Evolutionary conservation across 1,139 yeast species (phyloP).

Genomic region (Lodderomyces beijingensis): DNA sequence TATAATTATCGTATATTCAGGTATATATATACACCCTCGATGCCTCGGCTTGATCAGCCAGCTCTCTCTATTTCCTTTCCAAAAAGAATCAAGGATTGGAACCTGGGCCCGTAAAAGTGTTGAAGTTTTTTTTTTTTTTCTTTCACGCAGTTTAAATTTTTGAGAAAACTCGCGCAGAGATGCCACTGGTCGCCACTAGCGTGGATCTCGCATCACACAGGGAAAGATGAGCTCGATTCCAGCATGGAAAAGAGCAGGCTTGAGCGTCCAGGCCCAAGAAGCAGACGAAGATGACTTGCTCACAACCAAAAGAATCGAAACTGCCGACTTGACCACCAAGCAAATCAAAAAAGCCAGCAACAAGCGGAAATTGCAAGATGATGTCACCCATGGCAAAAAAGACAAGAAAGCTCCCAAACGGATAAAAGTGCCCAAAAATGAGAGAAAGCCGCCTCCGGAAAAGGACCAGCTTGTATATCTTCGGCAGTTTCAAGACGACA

Average conservation of each 20-base stretch:
- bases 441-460: constrained; percentile 64
- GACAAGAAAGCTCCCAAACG: constrained; percentile 66
- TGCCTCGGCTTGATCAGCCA: too few relatives aligned
- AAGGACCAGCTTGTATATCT: constrained; percentile 78
- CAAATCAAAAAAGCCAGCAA: constrained; percentile 40
- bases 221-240: constrained; percentile 52
- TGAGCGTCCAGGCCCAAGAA: constrained; percentile 51
- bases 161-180: too few relatives aligned
- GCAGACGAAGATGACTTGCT: constrained; percentile 31
- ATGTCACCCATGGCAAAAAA: constrained; percentile 14
- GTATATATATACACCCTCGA: too few relatives aligned
- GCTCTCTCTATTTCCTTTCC: too few relatives aligned
- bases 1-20: too few relatives aligned
- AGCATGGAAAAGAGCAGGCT: constrained; percentile 88
- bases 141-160: too few relatives aligned
- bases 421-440: constrained; percentile 67
- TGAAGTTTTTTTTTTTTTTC: too few relatives aligned
- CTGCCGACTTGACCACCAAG: constrained; percentile 42
- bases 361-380: constrained; percentile 26
- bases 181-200: too few relatives aligned
- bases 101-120: too few relatives aligned
- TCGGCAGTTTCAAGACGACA: constrained; percentile 58
- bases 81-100: too few relatives aligned
- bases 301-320: constrained; percentile 38
- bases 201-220: too few relatives aligned